phyloP scores from a whole-genome alignment of 2,329 filamentous ascomycete genomes.

The Alternaria postmessia region DNA sequence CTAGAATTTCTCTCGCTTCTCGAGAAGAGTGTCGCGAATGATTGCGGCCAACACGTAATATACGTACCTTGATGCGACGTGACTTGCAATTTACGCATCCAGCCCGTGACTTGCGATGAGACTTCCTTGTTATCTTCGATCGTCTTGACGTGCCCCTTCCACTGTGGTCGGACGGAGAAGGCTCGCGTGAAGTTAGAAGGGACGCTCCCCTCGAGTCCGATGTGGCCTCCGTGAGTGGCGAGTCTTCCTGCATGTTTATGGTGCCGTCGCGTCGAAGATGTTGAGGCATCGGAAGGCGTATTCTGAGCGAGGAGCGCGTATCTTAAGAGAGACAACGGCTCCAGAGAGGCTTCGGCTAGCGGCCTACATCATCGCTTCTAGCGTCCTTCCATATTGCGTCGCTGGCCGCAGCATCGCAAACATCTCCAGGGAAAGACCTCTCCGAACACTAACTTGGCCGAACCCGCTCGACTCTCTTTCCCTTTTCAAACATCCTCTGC shows the following conservation, averaged over 20 bases:
- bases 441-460: background rate
- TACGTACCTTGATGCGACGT: conserved; percentile 38
- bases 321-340: background rate
- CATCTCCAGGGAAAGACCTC: background rate
- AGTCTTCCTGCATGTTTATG: conserved; percentile 26
- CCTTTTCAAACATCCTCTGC: background rate
- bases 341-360: background rate
- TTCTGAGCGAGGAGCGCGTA: conserved; percentile 4
- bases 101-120: conserved; percentile 40
- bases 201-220: background rate
- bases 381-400: background rate
- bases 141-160: background rate
- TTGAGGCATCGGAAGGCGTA: background rate
- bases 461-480: background rate
- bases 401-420: background rate
- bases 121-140: conserved; percentile 28
- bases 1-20: background rate
- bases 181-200: background rate
- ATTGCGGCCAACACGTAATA: background rate
- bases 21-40: background rate
- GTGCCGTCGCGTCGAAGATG: background rate
- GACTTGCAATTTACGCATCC: conserved; percentile 41
- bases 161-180: background rate
- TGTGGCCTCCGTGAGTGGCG: conserved; percentile 20
- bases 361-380: background rate